These are phyloP conservation scores for Phylloporus sp. DNA, from an alignment of 768 basidiomycete genomes.

Conservation along the genomic window DNA sequence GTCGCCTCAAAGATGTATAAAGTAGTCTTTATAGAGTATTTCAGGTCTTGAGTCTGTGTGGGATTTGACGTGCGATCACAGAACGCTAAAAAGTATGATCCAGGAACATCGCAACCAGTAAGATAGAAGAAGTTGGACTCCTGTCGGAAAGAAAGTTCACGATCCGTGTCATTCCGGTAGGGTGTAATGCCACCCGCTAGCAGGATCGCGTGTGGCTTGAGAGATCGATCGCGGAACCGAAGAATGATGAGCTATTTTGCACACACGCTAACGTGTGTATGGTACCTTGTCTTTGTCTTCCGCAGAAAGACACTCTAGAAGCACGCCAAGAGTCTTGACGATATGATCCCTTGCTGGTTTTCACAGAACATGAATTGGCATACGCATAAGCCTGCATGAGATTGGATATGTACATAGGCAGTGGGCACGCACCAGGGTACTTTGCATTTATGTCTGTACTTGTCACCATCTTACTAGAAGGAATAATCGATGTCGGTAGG, in stretches of 20 bases:
- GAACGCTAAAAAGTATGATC: constrained; percentile 60
- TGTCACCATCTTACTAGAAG: constrained; percentile 2
- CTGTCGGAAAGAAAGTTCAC: constrained; percentile 67
- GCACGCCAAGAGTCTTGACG: constrained; percentile 48
- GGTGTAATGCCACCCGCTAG: constrained; percentile 60
- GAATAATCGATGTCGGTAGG: no score
- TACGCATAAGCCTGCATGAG: no score
- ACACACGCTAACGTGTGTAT: neutral
- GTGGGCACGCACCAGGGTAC: constrained; percentile 23
- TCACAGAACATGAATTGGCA: neutral
- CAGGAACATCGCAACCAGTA: constrained; percentile 73
- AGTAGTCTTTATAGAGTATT: constrained; percentile 41
- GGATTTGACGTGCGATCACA: constrained; percentile 39
- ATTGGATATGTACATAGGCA: no score
- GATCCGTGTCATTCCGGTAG: constrained; percentile 80
- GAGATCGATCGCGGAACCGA: neutral
- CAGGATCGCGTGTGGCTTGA: constrained; percentile 65
- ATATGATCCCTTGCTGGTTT: constrained; percentile 48
- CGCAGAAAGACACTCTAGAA: constrained; percentile 47
- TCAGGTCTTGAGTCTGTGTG: constrained; percentile 35
- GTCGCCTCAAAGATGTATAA: constrained; percentile 80
- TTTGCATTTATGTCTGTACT: constrained; percentile 9
- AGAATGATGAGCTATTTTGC: neutral
- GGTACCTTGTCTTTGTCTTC: constrained; percentile 51
- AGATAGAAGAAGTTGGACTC: constrained; percentile 91